Conservation (phyloP, 805 yeast genomes). For the Lipomyces yamanashiensis region DNA sequence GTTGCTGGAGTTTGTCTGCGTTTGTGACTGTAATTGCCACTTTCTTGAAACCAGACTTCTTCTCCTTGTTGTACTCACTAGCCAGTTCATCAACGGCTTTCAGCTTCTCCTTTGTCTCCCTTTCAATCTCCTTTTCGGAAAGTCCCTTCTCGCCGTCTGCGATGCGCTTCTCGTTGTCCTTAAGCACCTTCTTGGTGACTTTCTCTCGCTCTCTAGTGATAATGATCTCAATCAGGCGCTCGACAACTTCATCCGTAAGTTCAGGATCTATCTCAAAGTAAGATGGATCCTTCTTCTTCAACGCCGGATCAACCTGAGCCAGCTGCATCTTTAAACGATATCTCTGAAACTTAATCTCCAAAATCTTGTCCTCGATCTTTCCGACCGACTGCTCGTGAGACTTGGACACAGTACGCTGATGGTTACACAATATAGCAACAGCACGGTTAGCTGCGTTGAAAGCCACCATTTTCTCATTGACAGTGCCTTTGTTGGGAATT, state of each 20-base stretch:
- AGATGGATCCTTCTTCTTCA: constrained; percentile 55
- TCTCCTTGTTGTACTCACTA: constrained; percentile 50
- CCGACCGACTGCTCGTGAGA: constrained; percentile 80
- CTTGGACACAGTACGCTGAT: constrained; percentile 90
- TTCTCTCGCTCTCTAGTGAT: constrained; percentile 67
- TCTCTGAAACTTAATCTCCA: constrained; percentile 85
- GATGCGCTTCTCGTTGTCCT: constrained; percentile 76
- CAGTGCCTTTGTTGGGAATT: constrained; percentile 84
- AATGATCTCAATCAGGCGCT: constrained; percentile 60
- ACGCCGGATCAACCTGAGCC: constrained; percentile 61
- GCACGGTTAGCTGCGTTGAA: constrained; percentile 95
- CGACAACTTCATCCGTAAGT: constrained; percentile 66
- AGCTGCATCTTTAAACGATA: constrained; percentile 74
- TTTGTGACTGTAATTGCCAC: constrained; percentile 55
- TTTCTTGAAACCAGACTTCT: constrained; percentile 62
- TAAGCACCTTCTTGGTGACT: constrained; percentile 63
- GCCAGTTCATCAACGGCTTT: constrained; percentile 58
- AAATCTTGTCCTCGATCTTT: constrained; percentile 74
- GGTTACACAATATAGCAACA: constrained; percentile 95
- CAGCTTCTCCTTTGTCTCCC: constrained; percentile 62
- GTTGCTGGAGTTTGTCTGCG: constrained; percentile 69
- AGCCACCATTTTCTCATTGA: constrained; percentile 81
- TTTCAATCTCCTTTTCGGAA: constrained; percentile 54
- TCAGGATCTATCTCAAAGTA: constrained; percentile 73
- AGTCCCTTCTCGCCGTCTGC: constrained; percentile 49